Conservation (phyloP, 352 stramenopile species). For the Phytopythium montanum region DNA sequence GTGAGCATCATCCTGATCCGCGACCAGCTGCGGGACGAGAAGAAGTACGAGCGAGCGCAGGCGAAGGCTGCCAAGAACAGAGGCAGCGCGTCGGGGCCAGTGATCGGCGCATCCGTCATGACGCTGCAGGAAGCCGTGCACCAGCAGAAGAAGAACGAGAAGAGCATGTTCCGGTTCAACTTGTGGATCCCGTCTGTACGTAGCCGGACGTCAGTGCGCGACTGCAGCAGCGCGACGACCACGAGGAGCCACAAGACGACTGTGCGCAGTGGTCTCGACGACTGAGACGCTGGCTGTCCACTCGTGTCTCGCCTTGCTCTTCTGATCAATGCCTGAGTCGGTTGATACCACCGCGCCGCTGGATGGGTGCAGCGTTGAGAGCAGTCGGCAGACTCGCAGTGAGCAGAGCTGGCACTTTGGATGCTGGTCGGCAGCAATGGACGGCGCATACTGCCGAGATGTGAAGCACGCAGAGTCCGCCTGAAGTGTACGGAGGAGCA, state of each 20-base stretch:
- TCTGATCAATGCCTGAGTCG: not conserved
- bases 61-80: slow-evolving; percentile 16
- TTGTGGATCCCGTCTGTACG: slow-evolving; percentile 20
- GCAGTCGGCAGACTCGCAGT: not conserved
- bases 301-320: not conserved
- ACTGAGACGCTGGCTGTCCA: not conserved
- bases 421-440: not conserved
- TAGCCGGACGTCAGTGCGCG: slow-evolving; percentile 13
- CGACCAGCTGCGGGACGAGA: slow-evolving; percentile 26
- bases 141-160: not conserved
- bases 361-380: not conserved
- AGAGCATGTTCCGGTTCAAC: slow-evolving; percentile 16
- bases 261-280: not conserved
- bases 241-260: slow-evolving; percentile 8
- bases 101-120: slow-evolving; percentile 14
- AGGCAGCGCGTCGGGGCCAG: slow-evolving; percentile 10
- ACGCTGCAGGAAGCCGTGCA: slow-evolving; percentile 1
- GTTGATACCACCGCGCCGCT: not conserved
- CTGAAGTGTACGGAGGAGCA: no score
- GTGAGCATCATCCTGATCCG: slow-evolving; percentile 40
- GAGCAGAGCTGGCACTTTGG: not conserved
- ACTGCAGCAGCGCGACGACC: slow-evolving; percentile 19
- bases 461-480: not conserved
- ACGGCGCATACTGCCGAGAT: not conserved
- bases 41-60: slow-evolving; percentile 15